Evolutionary conservation across 495 filamentous ascomycete genomes (phyloP).

Genomic region (Venustampulla echinocandica): DNA sequence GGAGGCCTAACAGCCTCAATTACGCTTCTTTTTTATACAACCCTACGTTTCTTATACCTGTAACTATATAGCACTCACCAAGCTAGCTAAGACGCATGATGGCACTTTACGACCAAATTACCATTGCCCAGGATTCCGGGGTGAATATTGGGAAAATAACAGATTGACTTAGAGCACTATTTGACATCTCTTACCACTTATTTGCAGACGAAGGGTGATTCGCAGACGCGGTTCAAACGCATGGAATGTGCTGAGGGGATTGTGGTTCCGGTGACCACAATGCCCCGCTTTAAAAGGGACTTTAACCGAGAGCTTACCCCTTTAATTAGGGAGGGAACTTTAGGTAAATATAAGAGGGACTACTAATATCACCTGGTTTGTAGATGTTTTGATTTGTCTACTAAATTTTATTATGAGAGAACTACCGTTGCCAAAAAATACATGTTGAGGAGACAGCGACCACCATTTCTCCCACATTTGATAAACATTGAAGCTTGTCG

Average conservation of each 20-base stretch:
- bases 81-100: neutral
- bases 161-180: neutral
- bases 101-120: neutral
- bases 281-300: neutral
- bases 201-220: neutral
- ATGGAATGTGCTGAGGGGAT: neutral
- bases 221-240: neutral
- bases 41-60: neutral
- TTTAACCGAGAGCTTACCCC: neutral
- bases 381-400: neutral
- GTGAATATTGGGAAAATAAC: neutral
- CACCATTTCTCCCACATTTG: neutral
- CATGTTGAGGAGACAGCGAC: neutral
- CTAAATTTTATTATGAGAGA: neutral
- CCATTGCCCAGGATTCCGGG: neutral
- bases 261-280: neutral
- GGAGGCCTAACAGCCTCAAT: neutral
- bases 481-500: neutral
- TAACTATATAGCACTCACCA: neutral
- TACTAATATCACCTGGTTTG: neutral
- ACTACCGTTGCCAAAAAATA: neutral
- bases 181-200: neutral
- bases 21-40: neutral
- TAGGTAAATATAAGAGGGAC: neutral
- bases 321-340: neutral